Evolutionary conservation across 768 basidiomycete species (phyloP), one percentile per base, ranked within the genome.

Genomic region (Amanita polypyramis): DNA sequence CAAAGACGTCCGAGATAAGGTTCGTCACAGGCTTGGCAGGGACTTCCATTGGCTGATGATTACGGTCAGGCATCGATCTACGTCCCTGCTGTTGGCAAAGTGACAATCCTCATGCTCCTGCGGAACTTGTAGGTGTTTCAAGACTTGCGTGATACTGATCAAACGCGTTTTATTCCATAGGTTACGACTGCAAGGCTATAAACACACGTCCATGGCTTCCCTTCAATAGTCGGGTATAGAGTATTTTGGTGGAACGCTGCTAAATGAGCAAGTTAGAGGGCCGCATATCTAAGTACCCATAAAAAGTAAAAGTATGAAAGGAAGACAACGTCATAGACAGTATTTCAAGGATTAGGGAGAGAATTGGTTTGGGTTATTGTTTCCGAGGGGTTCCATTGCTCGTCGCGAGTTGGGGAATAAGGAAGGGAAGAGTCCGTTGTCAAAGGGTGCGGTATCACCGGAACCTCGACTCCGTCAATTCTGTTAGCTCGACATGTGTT

Each of bases 61-160:
- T 21, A 27, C 7, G 25, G 11, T n/a, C 50, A 92, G 93, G 94
- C 93, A 9, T 91, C 92, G 11, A 71, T 99, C 50, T 97, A 97
- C 63, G 74, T 98, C 53, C 93, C 95, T 7, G 84, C 90, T 4
- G 91, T 99, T n/a, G 96, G 96, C 15, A 96, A 95, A 67, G 87
- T 96, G 49, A 99, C 96, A 1, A 96, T 97, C 55, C 70, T 94
- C 60, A 95, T 99, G 90, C 75, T 99, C n/a, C 75, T 96, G 58
- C 79, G 95, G 40, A 99, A 99, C 62, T 60, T 99, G 86, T 93
- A 61, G 60, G 90, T 53, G 21, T 43, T 21, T 38, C 23, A 37
- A 34, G 25, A 9, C 30, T 15, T 21, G 30, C 21, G 11, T 30
- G 37, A 37, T 39, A 23, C 20, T 8, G 43, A 42, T 50, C 37